These are phyloP conservation scores for Blastosporella zonata DNA, from an alignment of 1,284 basidiomycete species.

Conservation along the genomic window DNA sequence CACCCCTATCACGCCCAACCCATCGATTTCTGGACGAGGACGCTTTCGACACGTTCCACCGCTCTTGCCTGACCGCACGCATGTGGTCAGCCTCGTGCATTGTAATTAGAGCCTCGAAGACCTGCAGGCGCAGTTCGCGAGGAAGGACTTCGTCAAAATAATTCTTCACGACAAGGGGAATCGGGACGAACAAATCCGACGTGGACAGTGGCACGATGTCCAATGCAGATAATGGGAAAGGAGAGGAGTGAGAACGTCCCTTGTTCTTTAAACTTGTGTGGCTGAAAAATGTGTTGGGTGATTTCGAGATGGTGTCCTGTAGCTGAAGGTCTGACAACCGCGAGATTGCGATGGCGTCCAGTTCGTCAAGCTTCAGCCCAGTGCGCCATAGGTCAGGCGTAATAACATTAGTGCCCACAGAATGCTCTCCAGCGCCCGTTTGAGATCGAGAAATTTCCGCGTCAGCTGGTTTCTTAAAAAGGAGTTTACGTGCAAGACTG, in stretches of 20 bases:
- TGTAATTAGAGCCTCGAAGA: conserved; percentile 54
- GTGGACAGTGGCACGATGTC: conserved; percentile 50
- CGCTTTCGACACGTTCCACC: conserved; percentile 60
- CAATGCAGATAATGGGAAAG: conserved; percentile 53
- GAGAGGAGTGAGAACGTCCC: conserved; percentile 61
- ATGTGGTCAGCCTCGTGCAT: conserved; percentile 55
- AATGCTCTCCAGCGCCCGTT: background rate
- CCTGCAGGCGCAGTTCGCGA: conserved; percentile 67
- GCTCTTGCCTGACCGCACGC: conserved; percentile 36
- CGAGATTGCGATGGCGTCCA: conserved; percentile 18
- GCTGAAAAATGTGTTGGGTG: conserved; percentile 15
- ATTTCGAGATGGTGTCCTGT: conserved; percentile 8
- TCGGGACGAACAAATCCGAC: conserved; percentile 47
- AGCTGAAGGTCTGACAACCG: conserved; percentile 12
- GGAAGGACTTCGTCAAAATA: conserved; percentile 70
- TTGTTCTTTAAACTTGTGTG: conserved; percentile 39
- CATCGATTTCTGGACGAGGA: conserved; percentile 57
- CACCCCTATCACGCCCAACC: conserved; percentile 69
- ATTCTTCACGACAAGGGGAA: conserved; percentile 46
- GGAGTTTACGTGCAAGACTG: conserved; percentile 53
- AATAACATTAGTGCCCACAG: background rate
- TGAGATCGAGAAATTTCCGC: conserved; percentile 4
- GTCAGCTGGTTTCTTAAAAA: conserved; percentile 42
- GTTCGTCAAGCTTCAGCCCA: conserved; percentile 20
- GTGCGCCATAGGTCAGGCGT: conserved; percentile 13